Evolutionary conservation across 176 grass and related monocot genomes (phyloP).

Genomic region (Ampelocalamus luodianensis): DNA sequence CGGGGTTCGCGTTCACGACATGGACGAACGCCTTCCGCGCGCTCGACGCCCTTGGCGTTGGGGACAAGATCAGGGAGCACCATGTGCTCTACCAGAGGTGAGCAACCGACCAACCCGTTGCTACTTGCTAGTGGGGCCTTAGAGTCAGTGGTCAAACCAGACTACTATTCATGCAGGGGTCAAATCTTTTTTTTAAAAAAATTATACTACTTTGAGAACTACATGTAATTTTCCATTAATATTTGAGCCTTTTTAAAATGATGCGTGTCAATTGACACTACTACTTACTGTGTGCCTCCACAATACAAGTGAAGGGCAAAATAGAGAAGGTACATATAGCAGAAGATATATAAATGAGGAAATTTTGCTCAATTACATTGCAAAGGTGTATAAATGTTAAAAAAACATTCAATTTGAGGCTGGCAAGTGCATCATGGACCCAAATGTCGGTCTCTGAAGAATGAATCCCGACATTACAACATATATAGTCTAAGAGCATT

Average conservation of each 20-base stretch:
- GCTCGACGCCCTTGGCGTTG: conserved; percentile 71
- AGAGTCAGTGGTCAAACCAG: no score
- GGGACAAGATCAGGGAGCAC: conserved; percentile 70
- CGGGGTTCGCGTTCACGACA: conserved; percentile 60
- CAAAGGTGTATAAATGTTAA: not conserved
- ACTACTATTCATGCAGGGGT: no score
- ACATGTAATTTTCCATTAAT: not conserved
- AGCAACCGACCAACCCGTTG: not conserved
- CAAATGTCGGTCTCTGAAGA: no score
- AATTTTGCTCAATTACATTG: not conserved
- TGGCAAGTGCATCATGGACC: no score
- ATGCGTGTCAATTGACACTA: not conserved
- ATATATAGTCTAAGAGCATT: no score
- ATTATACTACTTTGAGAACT: no score
- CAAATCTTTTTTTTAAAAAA: no score
- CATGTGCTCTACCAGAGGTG: conserved; percentile 59
- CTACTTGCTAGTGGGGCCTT: no score
- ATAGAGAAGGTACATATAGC: no score
- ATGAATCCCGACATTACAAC: no score
- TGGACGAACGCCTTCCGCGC: conserved; percentile 86
- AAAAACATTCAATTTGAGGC: not conserved
- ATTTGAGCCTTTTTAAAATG: not conserved
- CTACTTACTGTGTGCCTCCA: not conserved
- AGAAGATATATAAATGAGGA: not conserved
- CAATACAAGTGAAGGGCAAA: no score